phyloP scores from a whole-genome alignment of 768 basidiomycete genomes.

The Kwoniella heveanensis region DNA sequence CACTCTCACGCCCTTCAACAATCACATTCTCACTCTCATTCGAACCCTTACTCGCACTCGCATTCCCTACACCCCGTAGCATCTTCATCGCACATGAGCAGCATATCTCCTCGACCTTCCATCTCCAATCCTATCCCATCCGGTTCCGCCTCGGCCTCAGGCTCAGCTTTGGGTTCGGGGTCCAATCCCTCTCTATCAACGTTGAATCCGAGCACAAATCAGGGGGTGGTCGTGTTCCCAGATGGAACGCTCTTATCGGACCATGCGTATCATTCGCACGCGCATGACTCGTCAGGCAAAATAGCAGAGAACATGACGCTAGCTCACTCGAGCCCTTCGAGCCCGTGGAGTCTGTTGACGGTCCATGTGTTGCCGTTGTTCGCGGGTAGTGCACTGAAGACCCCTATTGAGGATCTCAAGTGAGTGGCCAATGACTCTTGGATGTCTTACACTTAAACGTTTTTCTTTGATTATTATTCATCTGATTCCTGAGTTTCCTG shows the following conservation, averaged over 20 bases:
- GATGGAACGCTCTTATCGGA: constrained; percentile 37
- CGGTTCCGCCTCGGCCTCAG: background rate
- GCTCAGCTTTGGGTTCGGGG: background rate
- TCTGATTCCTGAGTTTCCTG: too few species aligned
- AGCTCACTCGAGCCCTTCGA: constrained; percentile 48
- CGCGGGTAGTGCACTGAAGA: constrained; percentile 81
- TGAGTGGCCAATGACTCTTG: constrained; percentile 25
- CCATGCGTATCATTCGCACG: constrained; percentile 4
- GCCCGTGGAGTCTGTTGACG: constrained; percentile 81
- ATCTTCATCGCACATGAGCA: constrained; percentile 9
- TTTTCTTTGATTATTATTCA: too few species aligned
- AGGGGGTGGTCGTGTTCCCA: constrained; percentile 32
- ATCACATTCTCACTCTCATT: constrained; percentile 8
- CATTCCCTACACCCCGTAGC: constrained; percentile 10
- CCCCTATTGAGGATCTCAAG: constrained; percentile 90
- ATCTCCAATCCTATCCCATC: constrained; percentile 12
- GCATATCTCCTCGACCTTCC: constrained; percentile 29
- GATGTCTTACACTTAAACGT: too few species aligned
- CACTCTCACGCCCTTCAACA: constrained; percentile 7
- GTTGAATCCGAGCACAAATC: background rate
- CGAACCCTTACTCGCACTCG: constrained; percentile 3
- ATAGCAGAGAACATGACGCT: constrained; percentile 35
- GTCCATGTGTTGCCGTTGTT: constrained; percentile 87
- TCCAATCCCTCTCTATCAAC: background rate
- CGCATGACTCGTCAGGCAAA: constrained; percentile 10